Conservation (phyloP, 2,329 filamentous ascomycete species). For the Xylariaceae sp. region DNA sequence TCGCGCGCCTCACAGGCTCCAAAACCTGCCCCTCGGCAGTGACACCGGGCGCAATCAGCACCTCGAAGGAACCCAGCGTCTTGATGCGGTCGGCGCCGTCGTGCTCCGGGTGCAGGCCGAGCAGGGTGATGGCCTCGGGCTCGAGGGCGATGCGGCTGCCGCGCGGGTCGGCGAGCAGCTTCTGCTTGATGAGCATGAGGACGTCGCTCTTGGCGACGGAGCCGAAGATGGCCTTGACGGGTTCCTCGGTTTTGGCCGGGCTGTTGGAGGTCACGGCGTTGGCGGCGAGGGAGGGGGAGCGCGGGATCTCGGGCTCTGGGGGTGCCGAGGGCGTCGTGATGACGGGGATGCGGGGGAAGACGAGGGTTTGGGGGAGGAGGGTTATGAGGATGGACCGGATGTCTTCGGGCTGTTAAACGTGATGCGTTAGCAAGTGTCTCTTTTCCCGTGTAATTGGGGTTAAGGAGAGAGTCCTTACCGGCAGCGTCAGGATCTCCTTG, state of each 20-base stretch:
- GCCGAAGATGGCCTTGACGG: constrained; percentile 36
- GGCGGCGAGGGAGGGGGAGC: constrained; percentile 28
- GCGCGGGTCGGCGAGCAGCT: constrained; percentile 31
- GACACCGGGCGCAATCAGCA: constrained; percentile 30
- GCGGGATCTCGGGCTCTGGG: constrained; percentile 17
- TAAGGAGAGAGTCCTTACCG: constrained; percentile 18
- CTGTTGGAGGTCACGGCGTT: constrained; percentile 23
- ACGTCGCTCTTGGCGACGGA: constrained; percentile 40
- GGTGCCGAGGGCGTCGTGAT: constrained; percentile 10
- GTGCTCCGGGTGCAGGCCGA: constrained; percentile 25
- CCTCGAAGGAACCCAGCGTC: constrained; percentile 37
- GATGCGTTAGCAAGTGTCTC: constrained; percentile 5
- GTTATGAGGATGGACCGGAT: constrained; percentile 33
- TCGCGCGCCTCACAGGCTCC: constrained; percentile 30
- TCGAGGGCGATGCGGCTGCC: constrained; percentile 35
- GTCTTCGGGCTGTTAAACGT: constrained; percentile 33
- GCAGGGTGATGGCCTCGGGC: constrained; percentile 33
- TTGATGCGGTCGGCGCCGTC: constrained; percentile 37
- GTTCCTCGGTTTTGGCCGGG: constrained; percentile 6
- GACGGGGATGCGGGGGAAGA: constrained; percentile 34
- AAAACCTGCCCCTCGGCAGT: constrained; percentile 29
- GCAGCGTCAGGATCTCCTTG: constrained; percentile 25
- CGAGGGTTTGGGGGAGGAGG: constrained; percentile 35
- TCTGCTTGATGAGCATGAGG: constrained; percentile 32
- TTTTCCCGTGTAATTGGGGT: neutral